Base-by-base conservation (phyloP, 495 filamentous ascomycete species). In the Paragyromitra xinjiangensis region DNA sequence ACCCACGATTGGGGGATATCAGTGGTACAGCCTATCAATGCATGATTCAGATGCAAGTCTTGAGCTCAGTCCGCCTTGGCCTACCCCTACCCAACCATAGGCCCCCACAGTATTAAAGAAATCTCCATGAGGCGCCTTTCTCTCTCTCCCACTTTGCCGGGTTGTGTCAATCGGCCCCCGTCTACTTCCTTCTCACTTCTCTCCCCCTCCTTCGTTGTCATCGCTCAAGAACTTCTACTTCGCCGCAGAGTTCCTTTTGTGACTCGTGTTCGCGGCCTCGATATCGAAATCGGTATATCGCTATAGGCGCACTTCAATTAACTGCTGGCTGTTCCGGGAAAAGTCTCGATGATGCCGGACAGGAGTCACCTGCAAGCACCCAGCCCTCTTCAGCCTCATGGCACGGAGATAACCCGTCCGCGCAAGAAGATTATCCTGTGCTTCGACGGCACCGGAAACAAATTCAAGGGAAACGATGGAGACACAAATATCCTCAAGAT, bases 401-500 rank as follows among this genome's bases (percentile, higher is more conserved):
- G 12, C 6, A 12, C 16, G 29, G 74, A 77, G 40, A 9, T 56
- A 0, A 12, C 8, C 5, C 74, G 68, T 9, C 59, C 37, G 39
- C 85, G 85, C 4, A 87, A 85, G 81, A 87, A 88, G 70, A 87
- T 96, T 59, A 89, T 97, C 19, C 85, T 97, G 3, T 96, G 93
- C 80, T 97, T 97, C 71, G 94, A 97, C 82, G 94, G 94, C 29
- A 97, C 94, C 0, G 93, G 93, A 1, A 95, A 97, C 80, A 93
- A 94, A 78, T 96, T 95, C 81, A 86, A 87, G 39, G 92, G 94
- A 9, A 92, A 93, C 80, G 90, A 92, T 62, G 89, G 89, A 8
- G 92, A 96, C 81, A 95, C 92, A 81, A 96, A 95, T 83, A 94
- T 97, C 71, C 84, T 97, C 56, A 97, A 97, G 83, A 94, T 97